Base-by-base conservation (phyloP, 2,329 filamentous ascomycete genomes). In the Cercospora zeae-maydis region DNA sequence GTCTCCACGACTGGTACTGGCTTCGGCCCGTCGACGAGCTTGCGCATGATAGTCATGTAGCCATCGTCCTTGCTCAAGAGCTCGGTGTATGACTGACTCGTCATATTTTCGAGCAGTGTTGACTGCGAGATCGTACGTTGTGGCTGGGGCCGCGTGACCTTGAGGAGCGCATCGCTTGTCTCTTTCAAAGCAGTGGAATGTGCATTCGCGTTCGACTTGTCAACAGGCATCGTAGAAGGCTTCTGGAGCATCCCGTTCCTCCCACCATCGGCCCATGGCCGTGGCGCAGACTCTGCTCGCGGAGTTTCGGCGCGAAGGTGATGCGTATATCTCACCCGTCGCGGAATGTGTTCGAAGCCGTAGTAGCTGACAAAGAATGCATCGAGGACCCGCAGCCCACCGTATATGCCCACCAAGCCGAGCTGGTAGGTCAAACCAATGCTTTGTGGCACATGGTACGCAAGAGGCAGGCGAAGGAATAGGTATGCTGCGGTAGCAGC, bases 401-500 rank as follows among this genome's bases (percentile, higher is more conserved):
- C 78, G 57, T 80, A 80, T 2, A 79, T 62, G 3, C 78, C 78
- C 1, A 80, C 77, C 6, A 80, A 74, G 4, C 76, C 75, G 14
- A 80, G 75, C 59, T 80, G 78, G 57, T 80, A 80, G 14, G 77
- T 80, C 16, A 80, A 69, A n/a, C 78, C 78, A 42, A 80, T 77
- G 61, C 75, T 78, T 63, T 78, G 78, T 4, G 78, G 77, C 4
- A 79, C 75, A 67, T 80, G 74, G 53, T 80, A 79, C 3, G 71
- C 72, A 4, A 80, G 71, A 13, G 78, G 78, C 13, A 80, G 66
- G 5, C 78, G 73, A 54, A 80, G 75, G 70, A 80, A 80, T 9
- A 80, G 72, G 19, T 75, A 64, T 0, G 74, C 76, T 2, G 78
- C 75, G 11, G 71, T 54, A 3, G 76, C 59, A 1, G 78, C 78